Conservation (phyloP, 768 basidiomycete species). For the Rhodotorula taiwanensis region DNA sequence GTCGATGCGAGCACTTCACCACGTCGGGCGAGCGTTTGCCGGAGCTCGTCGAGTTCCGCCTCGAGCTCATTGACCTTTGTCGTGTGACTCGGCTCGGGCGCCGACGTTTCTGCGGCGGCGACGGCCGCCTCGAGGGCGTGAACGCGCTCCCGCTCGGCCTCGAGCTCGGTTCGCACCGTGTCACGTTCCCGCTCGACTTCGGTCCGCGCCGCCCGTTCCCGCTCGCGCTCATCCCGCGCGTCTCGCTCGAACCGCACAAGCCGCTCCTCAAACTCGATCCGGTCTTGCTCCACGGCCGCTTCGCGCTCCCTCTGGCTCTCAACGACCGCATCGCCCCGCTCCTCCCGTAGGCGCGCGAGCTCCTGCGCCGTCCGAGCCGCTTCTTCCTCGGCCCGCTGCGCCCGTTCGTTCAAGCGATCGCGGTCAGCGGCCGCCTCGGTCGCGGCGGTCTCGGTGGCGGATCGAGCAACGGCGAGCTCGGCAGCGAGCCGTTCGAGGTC, state of each 20-base stretch:
- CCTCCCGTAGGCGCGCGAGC: no score
- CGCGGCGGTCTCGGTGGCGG: not conserved
- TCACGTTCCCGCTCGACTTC: not conserved
- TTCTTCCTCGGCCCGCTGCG: constrained; percentile 12
- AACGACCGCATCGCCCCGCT: not conserved
- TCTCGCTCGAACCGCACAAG: not conserved
- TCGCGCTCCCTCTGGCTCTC: not conserved
- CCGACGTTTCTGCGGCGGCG: no score
- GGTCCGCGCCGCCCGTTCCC: not conserved
- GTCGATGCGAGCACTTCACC: no score
- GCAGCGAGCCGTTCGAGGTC: not conserved
- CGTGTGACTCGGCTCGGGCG: no score
- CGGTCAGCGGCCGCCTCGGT: constrained; percentile 52
- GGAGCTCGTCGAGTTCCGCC: no score
- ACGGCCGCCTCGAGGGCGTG: no score
- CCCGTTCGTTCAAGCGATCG: not conserved
- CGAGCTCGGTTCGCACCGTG: not conserved
- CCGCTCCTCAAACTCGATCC: not conserved
- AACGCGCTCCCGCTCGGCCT: no score
- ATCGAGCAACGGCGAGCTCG: not conserved
- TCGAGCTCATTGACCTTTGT: no score
- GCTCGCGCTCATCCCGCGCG: not conserved
- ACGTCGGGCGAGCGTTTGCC: no score
- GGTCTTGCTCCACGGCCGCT: not conserved
- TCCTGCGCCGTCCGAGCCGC: not conserved